Evolutionary conservation across 108 stramenopile genomes (phyloP).

Genomic region (Cyclotella sp.): DNA sequence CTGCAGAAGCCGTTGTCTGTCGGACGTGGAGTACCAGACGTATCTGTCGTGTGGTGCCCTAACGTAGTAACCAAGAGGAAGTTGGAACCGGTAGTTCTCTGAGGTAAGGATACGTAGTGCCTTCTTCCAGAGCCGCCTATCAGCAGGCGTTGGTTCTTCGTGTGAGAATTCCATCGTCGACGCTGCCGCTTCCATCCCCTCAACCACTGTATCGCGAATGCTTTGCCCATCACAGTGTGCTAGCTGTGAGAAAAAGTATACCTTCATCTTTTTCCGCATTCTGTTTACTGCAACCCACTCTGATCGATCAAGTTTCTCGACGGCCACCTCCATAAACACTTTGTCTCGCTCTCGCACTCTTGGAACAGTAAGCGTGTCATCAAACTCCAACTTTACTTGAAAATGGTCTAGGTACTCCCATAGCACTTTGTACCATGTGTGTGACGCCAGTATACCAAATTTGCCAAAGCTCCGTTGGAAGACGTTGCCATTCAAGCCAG

Average conservation of each 20-base stretch:
- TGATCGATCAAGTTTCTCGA: background rate
- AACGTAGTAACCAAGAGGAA: background rate
- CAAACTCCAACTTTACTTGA: background rate
- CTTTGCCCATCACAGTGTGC: background rate
- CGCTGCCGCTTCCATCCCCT: too few relatives aligned
- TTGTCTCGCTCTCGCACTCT: background rate
- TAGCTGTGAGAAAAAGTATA: background rate
- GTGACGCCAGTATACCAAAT: conserved; percentile 5
- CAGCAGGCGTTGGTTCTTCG: background rate
- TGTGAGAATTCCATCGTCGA: background rate
- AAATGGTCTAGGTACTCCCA: conserved; percentile 7
- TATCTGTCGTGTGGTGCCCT: background rate
- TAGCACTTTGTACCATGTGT: conserved; percentile 17
- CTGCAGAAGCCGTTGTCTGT: too few relatives aligned
- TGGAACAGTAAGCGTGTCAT: background rate
- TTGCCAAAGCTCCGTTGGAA: background rate
- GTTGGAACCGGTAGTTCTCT: too few relatives aligned
- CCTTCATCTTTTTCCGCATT: background rate
- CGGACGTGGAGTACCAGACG: too few relatives aligned
- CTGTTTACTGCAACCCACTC: background rate
- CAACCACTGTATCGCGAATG: too few relatives aligned
- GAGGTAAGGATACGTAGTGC: background rate
- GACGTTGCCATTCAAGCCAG: conserved; percentile 9
- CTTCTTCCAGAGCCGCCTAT: background rate
- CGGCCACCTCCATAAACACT: background rate